These are phyloP conservation scores for Spiromastix sp. DNA, from an alignment of 2,329 filamentous ascomycete genomes.

Conservation along the genomic window DNA sequence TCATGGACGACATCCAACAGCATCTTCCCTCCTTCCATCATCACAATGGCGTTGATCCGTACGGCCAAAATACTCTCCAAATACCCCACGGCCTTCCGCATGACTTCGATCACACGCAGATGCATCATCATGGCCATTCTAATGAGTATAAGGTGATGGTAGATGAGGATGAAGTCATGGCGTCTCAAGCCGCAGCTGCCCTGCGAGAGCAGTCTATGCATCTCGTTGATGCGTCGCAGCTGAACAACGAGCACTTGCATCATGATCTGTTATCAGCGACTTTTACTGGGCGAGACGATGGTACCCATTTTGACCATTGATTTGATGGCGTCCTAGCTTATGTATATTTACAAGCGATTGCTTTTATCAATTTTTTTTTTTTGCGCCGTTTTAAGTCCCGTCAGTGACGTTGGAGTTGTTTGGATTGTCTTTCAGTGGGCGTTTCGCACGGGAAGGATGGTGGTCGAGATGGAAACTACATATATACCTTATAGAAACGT, in stretches of 20 bases:
- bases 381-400: no score
- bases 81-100: constrained; percentile 22
- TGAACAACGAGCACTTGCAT: constrained; percentile 30
- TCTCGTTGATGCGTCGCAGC: constrained; percentile 25
- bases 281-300: constrained; percentile 27
- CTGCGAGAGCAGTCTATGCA: constrained; percentile 29
- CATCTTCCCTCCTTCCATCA: constrained; percentile 32
- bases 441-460: no score
- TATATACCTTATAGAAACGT: not conserved
- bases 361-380: not conserved
- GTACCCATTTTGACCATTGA: constrained; percentile 22
- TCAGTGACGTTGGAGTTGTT: not conserved
- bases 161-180: constrained; percentile 27
- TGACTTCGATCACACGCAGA: constrained; percentile 26
- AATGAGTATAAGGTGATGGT: constrained; percentile 32
- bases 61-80: constrained; percentile 16
- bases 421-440: not conserved
- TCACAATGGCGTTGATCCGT: constrained; percentile 28
- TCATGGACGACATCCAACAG: constrained; percentile 44
- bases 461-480: constrained; percentile 3
- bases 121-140: constrained; percentile 28
- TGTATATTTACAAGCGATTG: constrained; percentile 15
- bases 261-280: constrained; percentile 30
- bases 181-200: constrained; percentile 20
- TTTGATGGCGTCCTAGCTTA: no score